These are phyloP conservation scores for Paraglomus occultum DNA, from an alignment of 192 early-diverging fungal species.

Conservation along the genomic window DNA sequence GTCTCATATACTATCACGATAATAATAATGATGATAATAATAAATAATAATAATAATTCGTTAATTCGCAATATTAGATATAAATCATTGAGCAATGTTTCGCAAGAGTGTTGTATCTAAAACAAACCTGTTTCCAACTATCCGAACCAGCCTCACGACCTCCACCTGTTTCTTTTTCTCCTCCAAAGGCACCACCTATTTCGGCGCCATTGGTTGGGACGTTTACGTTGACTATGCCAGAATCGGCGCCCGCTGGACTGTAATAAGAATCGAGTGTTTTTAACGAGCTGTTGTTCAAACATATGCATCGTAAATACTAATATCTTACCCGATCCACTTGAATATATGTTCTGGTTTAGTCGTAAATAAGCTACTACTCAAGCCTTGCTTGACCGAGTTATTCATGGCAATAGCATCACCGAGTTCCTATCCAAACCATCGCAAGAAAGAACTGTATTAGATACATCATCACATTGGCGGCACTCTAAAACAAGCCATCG, in stretches of 20 bases:
- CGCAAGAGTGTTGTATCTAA: constrained; percentile 67
- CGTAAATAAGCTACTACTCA: constrained; percentile 85
- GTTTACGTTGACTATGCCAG: constrained; percentile 93
- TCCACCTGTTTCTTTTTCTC: constrained; percentile 96
- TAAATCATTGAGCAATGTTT: constrained; percentile 7
- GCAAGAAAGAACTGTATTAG: constrained; percentile 1
- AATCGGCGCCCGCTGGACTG: constrained; percentile 79
- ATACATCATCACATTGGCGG: too few relatives aligned
- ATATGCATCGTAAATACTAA: too few relatives aligned
- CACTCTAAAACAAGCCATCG: too few relatives aligned
- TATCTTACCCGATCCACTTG: constrained; percentile 76
- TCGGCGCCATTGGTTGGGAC: constrained; percentile 96
- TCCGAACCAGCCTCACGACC: constrained; percentile 91
- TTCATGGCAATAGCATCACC: constrained; percentile 86
- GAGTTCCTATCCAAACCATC: constrained; percentile 51
- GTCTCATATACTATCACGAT: constrained; percentile 35
- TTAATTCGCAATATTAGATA: not conserved
- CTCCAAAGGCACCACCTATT: constrained; percentile 96
- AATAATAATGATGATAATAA: not conserved
- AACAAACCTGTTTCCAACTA: constrained; percentile 92
- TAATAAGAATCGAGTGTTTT: too few relatives aligned
- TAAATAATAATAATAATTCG: not conserved
- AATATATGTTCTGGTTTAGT: constrained; percentile 75
- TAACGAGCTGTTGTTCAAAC: too few relatives aligned
- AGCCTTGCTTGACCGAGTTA: constrained; percentile 88